Evolutionary conservation across 495 filamentous ascomycete genomes (phyloP).

Genomic region (Daldinia grandis): DNA sequence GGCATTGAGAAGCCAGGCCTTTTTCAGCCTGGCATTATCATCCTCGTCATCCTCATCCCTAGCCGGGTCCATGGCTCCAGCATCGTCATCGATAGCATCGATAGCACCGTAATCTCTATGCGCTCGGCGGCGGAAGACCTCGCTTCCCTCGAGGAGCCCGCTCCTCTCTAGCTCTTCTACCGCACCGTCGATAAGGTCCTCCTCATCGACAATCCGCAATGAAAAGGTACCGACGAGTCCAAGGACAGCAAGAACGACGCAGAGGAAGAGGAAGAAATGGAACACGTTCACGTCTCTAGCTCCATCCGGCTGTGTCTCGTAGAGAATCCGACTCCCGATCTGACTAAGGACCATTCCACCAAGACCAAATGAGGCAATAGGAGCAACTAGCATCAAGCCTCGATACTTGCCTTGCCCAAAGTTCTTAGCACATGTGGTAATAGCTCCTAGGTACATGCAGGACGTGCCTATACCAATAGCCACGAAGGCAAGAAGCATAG

Average conservation of each 20-base stretch:
- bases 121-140: conserved; percentile 47
- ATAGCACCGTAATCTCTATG: conserved; percentile 52
- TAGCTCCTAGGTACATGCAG: conserved; percentile 83
- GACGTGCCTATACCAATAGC: conserved; percentile 82
- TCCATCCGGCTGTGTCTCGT: conserved; percentile 67
- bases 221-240: conserved; percentile 78
- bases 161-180: conserved; percentile 85
- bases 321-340: conserved; percentile 80
- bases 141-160: conserved; percentile 73
- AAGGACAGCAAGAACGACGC: conserved; percentile 67
- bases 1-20: conserved; percentile 85
- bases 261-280: conserved; percentile 84
- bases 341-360: conserved; percentile 97
- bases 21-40: conserved; percentile 75
- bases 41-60: conserved; percentile 56
- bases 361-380: conserved; percentile 91
- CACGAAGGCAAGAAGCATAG: conserved; percentile 87
- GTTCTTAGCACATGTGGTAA: conserved; percentile 97
- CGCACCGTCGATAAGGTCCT: conserved; percentile 83
- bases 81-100: conserved; percentile 49
- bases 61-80: conserved; percentile 45
- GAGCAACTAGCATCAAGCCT: conserved; percentile 86
- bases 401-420: conserved; percentile 88
- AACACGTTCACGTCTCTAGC: conserved; percentile 81
- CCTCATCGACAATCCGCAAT: conserved; percentile 68